Base-by-base conservation (phyloP, 1,284 basidiomycete species). In the Ustilago nuda region DNA sequence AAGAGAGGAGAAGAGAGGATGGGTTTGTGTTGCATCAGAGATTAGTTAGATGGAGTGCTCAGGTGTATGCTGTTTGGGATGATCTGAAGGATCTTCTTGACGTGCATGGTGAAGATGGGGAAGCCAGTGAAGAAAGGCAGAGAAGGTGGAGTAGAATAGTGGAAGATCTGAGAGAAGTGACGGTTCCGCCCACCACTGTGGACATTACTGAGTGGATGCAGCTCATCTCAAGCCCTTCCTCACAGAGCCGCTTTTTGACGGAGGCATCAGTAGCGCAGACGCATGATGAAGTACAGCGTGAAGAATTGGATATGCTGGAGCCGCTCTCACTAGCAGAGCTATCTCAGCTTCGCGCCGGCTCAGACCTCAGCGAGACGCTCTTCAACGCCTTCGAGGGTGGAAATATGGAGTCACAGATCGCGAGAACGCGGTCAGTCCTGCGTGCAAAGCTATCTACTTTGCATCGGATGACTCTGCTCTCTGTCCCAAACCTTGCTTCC, bases 201-300 rank as follows among this genome's bases (percentile, higher is more conserved):
- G 73, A 76, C 8, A 12, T 68, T 13, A 5, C 56, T 7, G 73
- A 76, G 19, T 76, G 73, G 73, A 33, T 58, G 41, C 68, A 71
- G 35, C 41, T 60, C 12, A 13, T 57, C 5, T 43, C 60, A 5
- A 8, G n/a, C 8, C 7, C 43, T n/a, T 19, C 43, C n/a, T 45
- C 43, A 8, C 43, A 45, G 17, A 7, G 6, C 43, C 43, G 43
- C 11, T 41, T 0, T n/a, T 9, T 3, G 8, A 12, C 1, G 30
- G 27, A 7, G 35, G 15, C 9, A 19, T 12, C 23, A 5, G 17
- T 9, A n/a, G 17, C 35, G 32, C 23, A 17, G 8, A 8, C 9
- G n/a, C 11, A 5, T 2, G 41, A 46, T n/a, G 56, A 15, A 4
- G 33, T 27, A 8, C 27, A 36, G 23, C 17, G 30, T 2, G 23